Evolutionary conservation across 2,329 filamentous ascomycete genomes (phyloP).

Genomic region (Fusarium armeniacum): DNA sequence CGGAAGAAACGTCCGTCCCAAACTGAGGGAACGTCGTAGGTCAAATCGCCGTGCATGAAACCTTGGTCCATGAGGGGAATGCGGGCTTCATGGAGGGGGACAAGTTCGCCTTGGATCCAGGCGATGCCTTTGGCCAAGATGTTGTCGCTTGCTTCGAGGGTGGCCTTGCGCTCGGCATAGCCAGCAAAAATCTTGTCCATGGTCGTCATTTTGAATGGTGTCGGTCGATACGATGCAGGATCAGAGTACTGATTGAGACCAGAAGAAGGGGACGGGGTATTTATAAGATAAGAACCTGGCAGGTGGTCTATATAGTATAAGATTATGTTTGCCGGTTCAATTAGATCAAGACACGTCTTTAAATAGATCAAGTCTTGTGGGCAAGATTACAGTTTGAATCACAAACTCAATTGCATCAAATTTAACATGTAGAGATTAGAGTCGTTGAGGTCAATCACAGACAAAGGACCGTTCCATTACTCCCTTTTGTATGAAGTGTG

Average conservation of each 20-base stretch:
- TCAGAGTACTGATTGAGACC: no score
- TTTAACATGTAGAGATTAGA: no score
- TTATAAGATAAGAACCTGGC: background rate
- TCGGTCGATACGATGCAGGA: background rate
- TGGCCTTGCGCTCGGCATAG: conserved; percentile 50
- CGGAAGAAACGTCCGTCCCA: conserved; percentile 68
- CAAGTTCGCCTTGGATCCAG: conserved; percentile 61
- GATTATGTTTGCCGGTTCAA: background rate
- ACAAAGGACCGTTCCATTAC: background rate
- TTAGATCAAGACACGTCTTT: background rate
- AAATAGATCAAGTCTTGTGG: background rate
- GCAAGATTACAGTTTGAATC: background rate
- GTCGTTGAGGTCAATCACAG: background rate
- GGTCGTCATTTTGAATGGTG: conserved; percentile 54
- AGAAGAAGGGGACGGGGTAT: no score
- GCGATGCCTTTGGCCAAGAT: conserved; percentile 58
- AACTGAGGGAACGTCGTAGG: conserved; percentile 65
- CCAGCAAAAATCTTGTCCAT: conserved; percentile 60
- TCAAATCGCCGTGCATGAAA: conserved; percentile 66
- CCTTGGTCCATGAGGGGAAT: conserved; percentile 66
- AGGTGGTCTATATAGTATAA: background rate
- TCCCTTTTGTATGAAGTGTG: background rate
- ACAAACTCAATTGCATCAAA: background rate
- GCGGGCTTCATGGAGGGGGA: conserved; percentile 61
- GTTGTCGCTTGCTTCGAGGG: conserved; percentile 45